Conservation (phyloP, 1,284 basidiomycete genomes). For the Cerioporus squamosus region DNA sequence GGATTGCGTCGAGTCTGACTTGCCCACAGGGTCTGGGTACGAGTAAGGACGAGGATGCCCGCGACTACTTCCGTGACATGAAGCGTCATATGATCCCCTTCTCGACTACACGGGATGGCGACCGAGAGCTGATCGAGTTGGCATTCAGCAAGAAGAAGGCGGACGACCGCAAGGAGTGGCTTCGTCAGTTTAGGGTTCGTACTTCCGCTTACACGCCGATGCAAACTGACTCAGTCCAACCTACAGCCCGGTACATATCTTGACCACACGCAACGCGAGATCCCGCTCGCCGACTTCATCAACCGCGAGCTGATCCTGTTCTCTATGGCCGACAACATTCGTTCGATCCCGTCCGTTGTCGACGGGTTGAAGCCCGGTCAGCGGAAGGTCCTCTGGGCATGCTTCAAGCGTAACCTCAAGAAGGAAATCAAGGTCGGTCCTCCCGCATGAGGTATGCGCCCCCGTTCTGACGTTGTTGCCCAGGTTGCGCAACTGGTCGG, state of each 20-base stretch:
- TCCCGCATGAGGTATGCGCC: neutral
- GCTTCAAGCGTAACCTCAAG: conserved; percentile 94
- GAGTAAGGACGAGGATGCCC: conserved; percentile 86
- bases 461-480: neutral
- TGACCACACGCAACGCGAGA: conserved; percentile 87
- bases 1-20: neutral
- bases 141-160: conserved; percentile 99
- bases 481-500: conserved; percentile 94
- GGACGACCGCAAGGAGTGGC: conserved; percentile 98
- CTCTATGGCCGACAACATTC: conserved; percentile 99
- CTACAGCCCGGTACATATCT: conserved; percentile 90
- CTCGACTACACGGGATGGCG: conserved; percentile 79
- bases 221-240: conserved; percentile 4
- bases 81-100: conserved; percentile 95
- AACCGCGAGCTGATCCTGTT: conserved; percentile 98
- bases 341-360: conserved; percentile 91
- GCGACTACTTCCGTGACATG: conserved; percentile 94
- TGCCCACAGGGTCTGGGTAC: conserved; percentile 89
- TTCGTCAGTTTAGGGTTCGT: conserved; percentile 86
- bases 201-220: too few species aligned
- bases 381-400: conserved; percentile 94
- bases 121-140: conserved; percentile 91
- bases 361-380: conserved; percentile 99
- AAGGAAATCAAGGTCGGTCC: conserved; percentile 83
- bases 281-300: conserved; percentile 94